These are phyloP conservation scores for Xylariaceae sp. DNA, from an alignment of 2,329 filamentous ascomycete genomes.

Conservation along the genomic window DNA sequence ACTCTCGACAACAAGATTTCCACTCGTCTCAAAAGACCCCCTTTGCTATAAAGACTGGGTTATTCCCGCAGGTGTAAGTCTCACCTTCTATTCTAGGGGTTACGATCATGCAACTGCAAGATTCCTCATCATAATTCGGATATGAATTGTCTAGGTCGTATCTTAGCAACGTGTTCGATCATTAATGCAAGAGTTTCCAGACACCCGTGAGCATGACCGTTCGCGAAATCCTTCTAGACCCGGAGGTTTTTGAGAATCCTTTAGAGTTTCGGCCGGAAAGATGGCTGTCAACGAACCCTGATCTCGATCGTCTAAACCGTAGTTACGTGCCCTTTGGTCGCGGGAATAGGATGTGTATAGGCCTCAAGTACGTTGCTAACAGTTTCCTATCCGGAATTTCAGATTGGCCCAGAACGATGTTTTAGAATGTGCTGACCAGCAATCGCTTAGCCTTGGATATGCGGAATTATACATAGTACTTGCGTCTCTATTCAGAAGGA, in stretches of 20 bases:
- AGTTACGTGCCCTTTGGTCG: constrained; percentile 6
- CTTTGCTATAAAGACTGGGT: constrained; percentile 5
- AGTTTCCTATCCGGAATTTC: too few relatives aligned
- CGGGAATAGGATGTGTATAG: constrained; percentile 8
- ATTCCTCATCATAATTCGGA: too few relatives aligned
- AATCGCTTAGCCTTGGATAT: too few relatives aligned
- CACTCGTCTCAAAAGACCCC: constrained; percentile 1
- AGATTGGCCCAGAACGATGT: too few relatives aligned
- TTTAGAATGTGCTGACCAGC: too few relatives aligned
- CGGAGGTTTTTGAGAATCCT: constrained; percentile 2
- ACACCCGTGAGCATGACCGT: constrained; percentile 10
- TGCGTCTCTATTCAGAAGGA: too few relatives aligned
- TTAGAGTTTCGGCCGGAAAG: constrained; percentile 5
- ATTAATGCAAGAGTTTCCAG: neutral
- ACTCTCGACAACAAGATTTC: constrained; percentile 6
- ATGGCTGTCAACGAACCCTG: constrained; percentile 5
- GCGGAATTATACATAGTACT: too few relatives aligned
- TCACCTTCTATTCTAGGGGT: too few relatives aligned
- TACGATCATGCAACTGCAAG: too few relatives aligned
- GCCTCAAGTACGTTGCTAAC: neutral
- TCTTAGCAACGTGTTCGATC: too few relatives aligned
- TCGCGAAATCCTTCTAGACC: constrained; percentile 4
- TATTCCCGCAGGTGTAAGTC: constrained; percentile 1
- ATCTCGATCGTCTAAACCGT: constrained; percentile 2
- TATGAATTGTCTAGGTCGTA: too few relatives aligned